phyloP scores from a whole-genome alignment of 164 flowering plant genomes.

The Tinospora cordifolia region DNA sequence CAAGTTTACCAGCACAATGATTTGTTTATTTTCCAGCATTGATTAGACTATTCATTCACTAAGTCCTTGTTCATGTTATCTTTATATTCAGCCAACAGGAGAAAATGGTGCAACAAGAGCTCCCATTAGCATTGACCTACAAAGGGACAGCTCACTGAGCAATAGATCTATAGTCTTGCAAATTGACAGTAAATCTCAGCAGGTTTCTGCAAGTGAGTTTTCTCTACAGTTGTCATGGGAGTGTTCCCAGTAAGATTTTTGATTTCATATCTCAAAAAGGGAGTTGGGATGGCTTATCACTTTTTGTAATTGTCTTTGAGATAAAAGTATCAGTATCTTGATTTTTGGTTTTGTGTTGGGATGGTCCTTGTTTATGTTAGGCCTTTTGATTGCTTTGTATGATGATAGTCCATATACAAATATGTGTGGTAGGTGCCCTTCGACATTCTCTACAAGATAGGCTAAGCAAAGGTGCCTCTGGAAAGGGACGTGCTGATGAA shows the following conservation, averaged over 20 bases:
- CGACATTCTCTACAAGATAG: slow-evolving; percentile 95
- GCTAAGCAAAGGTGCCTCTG: slow-evolving; percentile 67
- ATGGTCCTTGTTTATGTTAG: neutral
- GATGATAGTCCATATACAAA: neutral
- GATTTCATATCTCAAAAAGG: neutral
- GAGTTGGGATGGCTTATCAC: neutral
- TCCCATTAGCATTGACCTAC: slow-evolving; percentile 74
- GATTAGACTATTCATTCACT: neutral
- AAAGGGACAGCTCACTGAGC: slow-evolving; percentile 62
- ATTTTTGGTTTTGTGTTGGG: neutral
- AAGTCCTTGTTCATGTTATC: neutral
- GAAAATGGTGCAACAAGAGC: slow-evolving; percentile 99
- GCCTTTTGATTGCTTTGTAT: neutral
- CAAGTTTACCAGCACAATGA: neutral
- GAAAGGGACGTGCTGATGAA: slow-evolving; percentile 75
- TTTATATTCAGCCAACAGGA: slow-evolving; percentile 75
- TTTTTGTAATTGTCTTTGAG: neutral
- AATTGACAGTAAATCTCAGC: slow-evolving; percentile 87
- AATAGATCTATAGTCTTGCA: slow-evolving; percentile 72
- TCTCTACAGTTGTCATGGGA: slow-evolving; percentile 50
- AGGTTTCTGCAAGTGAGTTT: slow-evolving; percentile 91
- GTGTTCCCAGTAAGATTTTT: slow-evolving; percentile 60
- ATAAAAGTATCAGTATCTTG: neutral
- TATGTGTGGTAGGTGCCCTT: slow-evolving; percentile 61
- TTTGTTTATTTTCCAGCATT: neutral